phyloP scores from a whole-genome alignment of 305 asterid genomes.

The Fraxinus xanthoxyloides region DNA sequence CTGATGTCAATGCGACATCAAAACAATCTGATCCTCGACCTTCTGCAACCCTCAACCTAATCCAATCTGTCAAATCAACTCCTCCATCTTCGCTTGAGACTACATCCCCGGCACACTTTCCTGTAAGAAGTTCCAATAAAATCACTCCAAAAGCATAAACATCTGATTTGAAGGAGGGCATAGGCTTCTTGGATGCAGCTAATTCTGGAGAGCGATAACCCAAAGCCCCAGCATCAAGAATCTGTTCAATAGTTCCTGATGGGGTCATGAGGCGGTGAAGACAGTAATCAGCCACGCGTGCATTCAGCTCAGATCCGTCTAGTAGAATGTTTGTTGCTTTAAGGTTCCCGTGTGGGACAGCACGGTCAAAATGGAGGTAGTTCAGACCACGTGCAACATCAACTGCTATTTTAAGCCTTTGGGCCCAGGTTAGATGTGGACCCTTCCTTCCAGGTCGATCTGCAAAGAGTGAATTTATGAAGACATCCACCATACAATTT shows the following conservation, averaged over 20 bases:
- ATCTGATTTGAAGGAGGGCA: slow-evolving; percentile 92
- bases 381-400: slow-evolving; percentile 97
- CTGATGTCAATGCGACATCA: slow-evolving; percentile 52
- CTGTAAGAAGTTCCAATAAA: slow-evolving; percentile 75
- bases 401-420: slow-evolving; percentile 86
- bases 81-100: slow-evolving; percentile 93
- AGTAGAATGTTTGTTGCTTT: slow-evolving; percentile 78
- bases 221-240: slow-evolving; percentile 92
- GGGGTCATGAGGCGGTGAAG: slow-evolving; percentile 97
- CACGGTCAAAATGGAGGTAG: slow-evolving; percentile 98
- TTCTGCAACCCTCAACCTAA: slow-evolving; percentile 78
- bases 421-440: slow-evolving; percentile 77
- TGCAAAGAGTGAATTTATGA: slow-evolving; percentile 28
- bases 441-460: slow-evolving; percentile 95
- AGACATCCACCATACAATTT: not conserved
- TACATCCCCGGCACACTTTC: slow-evolving; percentile 95
- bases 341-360: slow-evolving; percentile 91
- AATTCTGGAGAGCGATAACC: slow-evolving; percentile 98
- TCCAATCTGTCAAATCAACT: slow-evolving; percentile 87
- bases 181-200: slow-evolving; percentile 75
- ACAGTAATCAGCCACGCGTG: slow-evolving; percentile 82
- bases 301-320: slow-evolving; percentile 82
- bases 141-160: slow-evolving; percentile 94
- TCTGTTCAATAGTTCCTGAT: slow-evolving; percentile 84
- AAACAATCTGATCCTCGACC: slow-evolving; percentile 75